These are phyloP conservation scores for Aegilops bicornis DNA, from an alignment of 176 grass and related monocot genomes.

Conservation along the genomic window DNA sequence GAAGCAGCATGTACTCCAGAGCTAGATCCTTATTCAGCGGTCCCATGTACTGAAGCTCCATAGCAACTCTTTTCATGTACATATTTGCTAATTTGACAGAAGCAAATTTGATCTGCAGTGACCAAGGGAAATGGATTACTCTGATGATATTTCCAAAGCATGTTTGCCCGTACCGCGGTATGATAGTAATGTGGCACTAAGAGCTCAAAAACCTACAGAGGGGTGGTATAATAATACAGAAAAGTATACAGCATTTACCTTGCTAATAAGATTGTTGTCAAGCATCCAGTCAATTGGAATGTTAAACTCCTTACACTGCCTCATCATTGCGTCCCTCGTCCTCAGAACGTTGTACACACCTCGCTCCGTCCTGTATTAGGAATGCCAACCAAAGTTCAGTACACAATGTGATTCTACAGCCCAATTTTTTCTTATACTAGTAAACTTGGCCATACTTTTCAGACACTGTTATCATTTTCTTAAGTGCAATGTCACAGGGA, in stretches of 20 bases:
- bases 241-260: conserved; percentile 52
- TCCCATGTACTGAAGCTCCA: conserved; percentile 91
- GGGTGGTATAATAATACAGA: background rate
- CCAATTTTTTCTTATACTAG: background rate
- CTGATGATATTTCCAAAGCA: background rate
- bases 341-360: conserved; percentile 83
- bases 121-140: background rate
- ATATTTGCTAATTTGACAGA: conserved; percentile 95
- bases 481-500: conserved; percentile 82
- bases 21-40: conserved; percentile 88
- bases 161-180: background rate
- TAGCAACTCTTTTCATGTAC: conserved; percentile 95
- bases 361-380: conserved; percentile 70
- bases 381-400: conserved; percentile 21
- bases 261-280: conserved; percentile 84
- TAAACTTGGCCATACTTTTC: conserved; percentile 64
- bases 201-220: conserved; percentile 7
- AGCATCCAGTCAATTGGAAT: conserved; percentile 99
- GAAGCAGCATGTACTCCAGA: conserved; percentile 97
- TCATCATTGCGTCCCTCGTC: conserved; percentile 77
- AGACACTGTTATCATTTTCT: conserved; percentile 91
- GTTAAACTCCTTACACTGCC: conserved; percentile 83
- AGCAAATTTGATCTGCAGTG: conserved; percentile 90
- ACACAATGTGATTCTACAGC: background rate
- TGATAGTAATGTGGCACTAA: background rate